These are phyloP conservation scores for Erucastrum elatum DNA, from an alignment of 345 rosid genomes.

Conservation along the genomic window DNA sequence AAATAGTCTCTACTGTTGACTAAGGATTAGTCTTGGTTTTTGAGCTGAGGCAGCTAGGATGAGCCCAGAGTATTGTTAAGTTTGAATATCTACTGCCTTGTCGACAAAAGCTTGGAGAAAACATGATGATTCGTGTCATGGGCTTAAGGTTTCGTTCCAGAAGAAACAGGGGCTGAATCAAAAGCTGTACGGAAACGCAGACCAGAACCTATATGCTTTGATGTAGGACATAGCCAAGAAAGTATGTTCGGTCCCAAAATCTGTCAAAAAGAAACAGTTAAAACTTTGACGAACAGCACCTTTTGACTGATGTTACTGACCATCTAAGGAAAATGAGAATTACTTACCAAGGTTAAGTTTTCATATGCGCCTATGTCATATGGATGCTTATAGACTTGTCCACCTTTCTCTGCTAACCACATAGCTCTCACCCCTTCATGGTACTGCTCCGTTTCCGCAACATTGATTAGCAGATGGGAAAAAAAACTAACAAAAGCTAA, in stretches of 20 bases:
- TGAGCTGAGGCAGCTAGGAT: constrained; percentile 14
- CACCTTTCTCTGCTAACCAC: constrained; percentile 96
- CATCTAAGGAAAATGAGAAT: not conserved
- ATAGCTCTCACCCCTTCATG: constrained; percentile 93
- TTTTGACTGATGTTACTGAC: not conserved
- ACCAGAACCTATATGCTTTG: constrained; percentile 72
- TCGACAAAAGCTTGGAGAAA: not conserved
- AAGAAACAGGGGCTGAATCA: constrained; percentile 38
- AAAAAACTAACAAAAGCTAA: not conserved
- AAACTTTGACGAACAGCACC: not conserved
- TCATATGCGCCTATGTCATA: constrained; percentile 73
- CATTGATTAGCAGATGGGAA: not conserved
- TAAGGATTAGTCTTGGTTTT: constrained; percentile 11
- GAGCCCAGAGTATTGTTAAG: constrained; percentile 16
- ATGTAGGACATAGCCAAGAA: constrained; percentile 74
- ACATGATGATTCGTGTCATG: not conserved
- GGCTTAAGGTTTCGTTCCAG: constrained; percentile 37
- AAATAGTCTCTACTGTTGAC: constrained; percentile 18
- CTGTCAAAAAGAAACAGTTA: constrained; percentile 41
- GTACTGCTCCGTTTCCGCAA: constrained; percentile 50
- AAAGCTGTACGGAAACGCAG: constrained; percentile 68
- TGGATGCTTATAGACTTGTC: constrained; percentile 78
- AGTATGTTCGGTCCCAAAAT: constrained; percentile 75
- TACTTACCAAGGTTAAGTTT: constrained; percentile 64
- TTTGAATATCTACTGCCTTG: constrained; percentile 20